These are phyloP conservation scores for Chlorella variabilis DNA, from an alignment of 163 green algal genomes.

Conservation along the genomic window DNA sequence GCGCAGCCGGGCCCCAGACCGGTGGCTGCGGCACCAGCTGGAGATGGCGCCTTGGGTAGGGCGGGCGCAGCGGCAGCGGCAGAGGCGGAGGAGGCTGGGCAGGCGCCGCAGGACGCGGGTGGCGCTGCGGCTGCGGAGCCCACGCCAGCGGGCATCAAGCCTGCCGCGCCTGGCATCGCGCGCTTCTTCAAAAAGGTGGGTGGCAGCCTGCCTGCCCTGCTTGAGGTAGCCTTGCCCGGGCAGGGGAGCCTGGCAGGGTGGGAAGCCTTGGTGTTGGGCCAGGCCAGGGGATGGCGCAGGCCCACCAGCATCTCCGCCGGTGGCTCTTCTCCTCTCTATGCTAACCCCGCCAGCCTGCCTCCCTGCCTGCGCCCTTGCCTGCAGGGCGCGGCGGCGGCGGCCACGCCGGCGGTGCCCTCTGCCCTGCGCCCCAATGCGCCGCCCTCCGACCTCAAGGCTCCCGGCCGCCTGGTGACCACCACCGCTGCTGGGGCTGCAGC, in stretches of 20 bases:
- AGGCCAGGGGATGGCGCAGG: too few relatives aligned
- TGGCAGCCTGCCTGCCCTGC: too few relatives aligned
- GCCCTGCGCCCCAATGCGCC: conserved; percentile 17
- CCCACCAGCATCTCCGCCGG: too few relatives aligned
- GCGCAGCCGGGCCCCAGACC: background rate
- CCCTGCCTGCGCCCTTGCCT: too few relatives aligned
- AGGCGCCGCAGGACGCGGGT: too few relatives aligned
- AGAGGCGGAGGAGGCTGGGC: too few relatives aligned
- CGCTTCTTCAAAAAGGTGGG: conserved; percentile 15
- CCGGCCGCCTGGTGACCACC: conserved; percentile 25
- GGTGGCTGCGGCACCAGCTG: background rate
- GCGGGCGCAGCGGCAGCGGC: background rate
- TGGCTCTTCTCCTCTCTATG: too few relatives aligned
- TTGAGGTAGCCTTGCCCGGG: too few relatives aligned
- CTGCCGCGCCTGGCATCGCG: background rate
- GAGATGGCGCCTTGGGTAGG: background rate
- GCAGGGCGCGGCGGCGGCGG: background rate
- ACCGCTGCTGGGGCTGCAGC: conserved; percentile 1
- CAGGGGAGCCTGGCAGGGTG: too few relatives aligned
- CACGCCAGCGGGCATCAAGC: background rate
- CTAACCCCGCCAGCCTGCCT: too few relatives aligned
- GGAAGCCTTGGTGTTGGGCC: too few relatives aligned
- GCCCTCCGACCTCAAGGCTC: conserved; percentile 6
- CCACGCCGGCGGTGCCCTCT: conserved; percentile 23
- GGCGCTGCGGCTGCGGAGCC: background rate